Evolutionary conservation across 2,329 filamentous ascomycete species (phyloP), one percentile per base, ranked within the genome.

Genomic region (Epichloe sp.): DNA sequence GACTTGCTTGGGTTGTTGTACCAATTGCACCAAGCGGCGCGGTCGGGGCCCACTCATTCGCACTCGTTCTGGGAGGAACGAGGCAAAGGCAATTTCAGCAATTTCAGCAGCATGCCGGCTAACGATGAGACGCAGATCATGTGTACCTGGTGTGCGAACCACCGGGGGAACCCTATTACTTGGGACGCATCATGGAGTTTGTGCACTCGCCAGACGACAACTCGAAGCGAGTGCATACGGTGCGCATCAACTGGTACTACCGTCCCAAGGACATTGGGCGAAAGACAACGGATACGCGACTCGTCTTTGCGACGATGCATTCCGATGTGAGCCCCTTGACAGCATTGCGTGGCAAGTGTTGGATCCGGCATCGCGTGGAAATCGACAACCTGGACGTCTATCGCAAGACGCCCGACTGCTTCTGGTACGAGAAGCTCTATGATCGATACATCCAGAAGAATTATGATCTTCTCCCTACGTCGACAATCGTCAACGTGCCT

Each of bases 231-330:
- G 82, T 98, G 56, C 91, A 96, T 64, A 82, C 88, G 42, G 70
- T 98, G 61, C 85, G 90, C 59, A 86, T 97, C 63, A 98, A 98
- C 71, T 98, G 93, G 93, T 96, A 91, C 69, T 97, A 97, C 68
- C 83, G 93, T 41, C 91, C 93, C 52, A 89, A 93, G 68, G 93
- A 98, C 70, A 95, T 97, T 63, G 87, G 88, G 58, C 87, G 90
- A 59, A 93, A 90, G 71, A 85, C 87, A 59, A 85, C 86, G 65
- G 93, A 98, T 73, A 91, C 87, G 53, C 86, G 93, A 55, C 76
- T 91, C 61, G 82, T 98, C 49, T 96, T 91, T 69, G 91, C 89
- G 55, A 95, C 93, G 34, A 98, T 98, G 93, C 93, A 98, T 69
- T 97, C 93, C 26, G 93, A 98, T 72, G 85, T 89, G 55, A 95